Evolutionary conservation across 225 moss, liverwort and hornwort genomes (phyloP), one percentile per base, ranked within the genome.

Genomic region (Ulota crispa): DNA sequence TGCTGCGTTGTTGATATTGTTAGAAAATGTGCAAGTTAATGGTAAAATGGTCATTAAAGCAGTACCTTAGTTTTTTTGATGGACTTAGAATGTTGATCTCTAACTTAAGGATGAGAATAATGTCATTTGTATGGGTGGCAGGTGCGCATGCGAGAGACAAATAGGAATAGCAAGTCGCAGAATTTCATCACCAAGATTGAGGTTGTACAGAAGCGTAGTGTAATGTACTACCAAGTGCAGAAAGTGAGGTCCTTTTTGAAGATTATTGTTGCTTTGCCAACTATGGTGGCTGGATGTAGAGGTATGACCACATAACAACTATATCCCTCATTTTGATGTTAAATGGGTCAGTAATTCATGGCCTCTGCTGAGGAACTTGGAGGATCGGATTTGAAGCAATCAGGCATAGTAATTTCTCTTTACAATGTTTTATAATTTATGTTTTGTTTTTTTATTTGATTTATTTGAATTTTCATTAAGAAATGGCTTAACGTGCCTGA

Each of bases 211-310:
- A 96, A 94, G 83, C 93, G 94, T 65, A 99, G 99, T 81, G 83
- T 99, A 20, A 99, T 99, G 99, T 93, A 96, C 67, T 99, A 86
- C 69, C 96, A 99, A 88, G 81, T 84, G 54, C 88, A 95, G 82
- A 92, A 96, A 85, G 82, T 86, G 78, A 90, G 90, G 68, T 86
- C 91, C 37, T 99, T 99, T 78, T 79, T 94, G 66, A 94, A 94
- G 82, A 96, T 99, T 73, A 75, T 85, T 83, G 96, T 96, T 21
- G 91, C 90, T 79, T 89, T 92, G 78, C 99, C 99, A 72, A 94
- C 94, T 41, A 99, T 99, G 99, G 99, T 99, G 79, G 84, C 92
- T 87, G 85, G 84, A 69, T 96, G 99, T 77, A 89, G 99, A 93
- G 95, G 95, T 95, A 86, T 55, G 55, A 57, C 70, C 13, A 11